These are phyloP conservation scores for Picochlorum sp. DNA, from an alignment of 139 green algal genomes.

Conservation along the genomic window DNA sequence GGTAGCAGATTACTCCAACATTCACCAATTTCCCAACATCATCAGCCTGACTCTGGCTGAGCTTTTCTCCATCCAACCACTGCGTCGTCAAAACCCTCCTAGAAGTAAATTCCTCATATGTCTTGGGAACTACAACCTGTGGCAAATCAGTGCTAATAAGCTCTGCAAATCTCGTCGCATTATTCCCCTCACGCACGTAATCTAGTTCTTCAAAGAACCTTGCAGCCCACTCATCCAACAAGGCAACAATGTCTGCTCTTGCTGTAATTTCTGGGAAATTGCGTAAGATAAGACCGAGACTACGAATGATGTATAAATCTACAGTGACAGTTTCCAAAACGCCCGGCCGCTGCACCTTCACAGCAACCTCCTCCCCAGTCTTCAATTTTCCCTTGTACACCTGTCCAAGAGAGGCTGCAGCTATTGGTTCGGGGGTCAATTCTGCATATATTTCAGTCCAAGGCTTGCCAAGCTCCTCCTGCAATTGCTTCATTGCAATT, in stretches of 20 bases:
- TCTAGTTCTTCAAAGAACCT: slow-evolving; percentile 98
- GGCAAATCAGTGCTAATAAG: slow-evolving; percentile 84
- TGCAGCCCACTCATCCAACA: slow-evolving; percentile 96
- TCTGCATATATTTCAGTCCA: slow-evolving; percentile 80
- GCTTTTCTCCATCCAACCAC: slow-evolving; percentile 81
- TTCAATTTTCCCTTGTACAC: slow-evolving; percentile 73
- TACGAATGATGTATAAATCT: slow-evolving; percentile 83
- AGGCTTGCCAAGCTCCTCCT: slow-evolving; percentile 71
- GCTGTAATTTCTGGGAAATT: slow-evolving; percentile 41
- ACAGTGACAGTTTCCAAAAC: slow-evolving; percentile 83
- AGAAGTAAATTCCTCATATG: slow-evolving; percentile 73
- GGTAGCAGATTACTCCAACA: slow-evolving; percentile 95
- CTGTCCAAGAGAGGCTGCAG: slow-evolving; percentile 84
- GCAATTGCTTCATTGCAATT: slow-evolving; percentile 61
- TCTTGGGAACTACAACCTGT: slow-evolving; percentile 92
- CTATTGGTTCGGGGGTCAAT: slow-evolving; percentile 78
- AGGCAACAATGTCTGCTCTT: slow-evolving; percentile 77
- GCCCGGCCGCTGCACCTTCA: slow-evolving; percentile 90
- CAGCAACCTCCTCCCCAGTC: slow-evolving; percentile 77
- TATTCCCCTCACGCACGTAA: slow-evolving; percentile 89
- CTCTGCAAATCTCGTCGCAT: slow-evolving; percentile 74
- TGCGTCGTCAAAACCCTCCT: slow-evolving; percentile 74
- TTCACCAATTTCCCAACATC: slow-evolving; percentile 92
- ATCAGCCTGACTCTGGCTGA: slow-evolving; percentile 66
- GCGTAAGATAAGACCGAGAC: slow-evolving; percentile 54